Percentiles rank a stretch among this genome's conserved stretches.
phyloP scores from a whole-genome alignment of 1,284 basidiomycete species.

The Neolentinus lepideus region DNA sequence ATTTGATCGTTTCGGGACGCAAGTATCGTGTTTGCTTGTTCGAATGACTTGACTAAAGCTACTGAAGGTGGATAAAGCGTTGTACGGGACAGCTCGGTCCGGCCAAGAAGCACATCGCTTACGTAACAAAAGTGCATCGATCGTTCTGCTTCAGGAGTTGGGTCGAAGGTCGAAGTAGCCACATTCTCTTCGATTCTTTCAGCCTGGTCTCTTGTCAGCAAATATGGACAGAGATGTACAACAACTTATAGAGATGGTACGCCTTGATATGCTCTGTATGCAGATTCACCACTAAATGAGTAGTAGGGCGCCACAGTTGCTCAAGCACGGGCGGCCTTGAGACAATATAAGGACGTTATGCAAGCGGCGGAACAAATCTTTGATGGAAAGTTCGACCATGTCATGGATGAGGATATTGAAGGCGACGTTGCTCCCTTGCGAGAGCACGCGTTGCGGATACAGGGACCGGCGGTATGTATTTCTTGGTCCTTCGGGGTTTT shows the following conservation, averaged over 20 bases:
- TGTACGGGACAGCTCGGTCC: too few relatives aligned
- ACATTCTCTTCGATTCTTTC: neutral
- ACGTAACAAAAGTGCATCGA: neutral
- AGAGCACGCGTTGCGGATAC: neutral
- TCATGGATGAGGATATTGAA: slow-evolving; percentile 45
- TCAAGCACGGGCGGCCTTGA: slow-evolving; percentile 74
- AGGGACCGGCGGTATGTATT: neutral
- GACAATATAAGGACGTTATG: slow-evolving; percentile 79
- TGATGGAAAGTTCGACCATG: slow-evolving; percentile 72
- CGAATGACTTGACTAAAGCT: too few relatives aligned
- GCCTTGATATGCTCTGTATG: neutral
- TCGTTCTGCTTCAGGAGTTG: neutral
- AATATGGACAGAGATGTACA: slow-evolving; percentile 26
- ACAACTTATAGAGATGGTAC: slow-evolving; percentile 33
- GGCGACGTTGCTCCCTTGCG: neutral
- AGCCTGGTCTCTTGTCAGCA: neutral
- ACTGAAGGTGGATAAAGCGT: too few relatives aligned
- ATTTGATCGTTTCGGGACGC: too few relatives aligned
- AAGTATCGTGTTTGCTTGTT: too few relatives aligned
- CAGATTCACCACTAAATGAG: neutral
- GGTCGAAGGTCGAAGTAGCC: neutral
- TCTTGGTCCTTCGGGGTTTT: slow-evolving; percentile 11
- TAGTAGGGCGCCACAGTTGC: slow-evolving; percentile 66
- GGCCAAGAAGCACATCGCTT: neutral
- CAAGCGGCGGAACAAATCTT: slow-evolving; percentile 82